phyloP scores from a whole-genome alignment of 1,284 basidiomycete genomes.

The Lentinula novae-zelandiae region DNA sequence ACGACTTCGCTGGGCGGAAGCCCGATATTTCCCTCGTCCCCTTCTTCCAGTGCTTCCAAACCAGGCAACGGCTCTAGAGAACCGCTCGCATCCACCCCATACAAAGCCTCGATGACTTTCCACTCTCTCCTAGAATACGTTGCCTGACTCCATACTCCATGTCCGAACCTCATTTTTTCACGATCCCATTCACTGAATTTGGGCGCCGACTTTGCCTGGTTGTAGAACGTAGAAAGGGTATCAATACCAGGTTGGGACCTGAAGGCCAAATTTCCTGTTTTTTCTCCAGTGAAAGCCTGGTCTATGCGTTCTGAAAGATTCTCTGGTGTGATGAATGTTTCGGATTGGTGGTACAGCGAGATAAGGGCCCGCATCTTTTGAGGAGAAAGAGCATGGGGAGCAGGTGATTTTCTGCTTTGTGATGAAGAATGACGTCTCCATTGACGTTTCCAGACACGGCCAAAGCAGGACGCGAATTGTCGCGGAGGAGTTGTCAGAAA shows the following conservation, averaged over 20 bases:
- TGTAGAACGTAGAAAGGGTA: conserved; percentile 2
- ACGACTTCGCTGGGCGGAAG: neutral
- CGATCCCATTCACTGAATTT: conserved; percentile 39
- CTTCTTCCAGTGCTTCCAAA: conserved; percentile 52
- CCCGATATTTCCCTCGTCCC: conserved; percentile 24
- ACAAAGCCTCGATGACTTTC: conserved; percentile 53
- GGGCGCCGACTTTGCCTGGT: conserved; percentile 27
- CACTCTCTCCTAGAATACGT: conserved; percentile 34
- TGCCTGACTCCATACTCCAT: conserved; percentile 30
- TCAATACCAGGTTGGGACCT: neutral
- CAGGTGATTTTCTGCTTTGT: conserved; percentile 17
- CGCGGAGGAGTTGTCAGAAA: neutral
- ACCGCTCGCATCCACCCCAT: conserved; percentile 43
- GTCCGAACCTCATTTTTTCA: conserved; percentile 15
- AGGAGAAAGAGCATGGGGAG: conserved; percentile 36
- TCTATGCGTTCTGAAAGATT: conserved; percentile 63
- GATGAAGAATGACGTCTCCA: conserved; percentile 6
- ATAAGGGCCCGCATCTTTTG: conserved; percentile 69
- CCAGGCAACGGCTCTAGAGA: conserved; percentile 42
- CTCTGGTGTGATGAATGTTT: conserved; percentile 63
- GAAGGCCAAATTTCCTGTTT: neutral
- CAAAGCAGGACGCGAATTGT: neutral
- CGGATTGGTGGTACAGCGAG: conserved; percentile 67
- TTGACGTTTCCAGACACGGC: conserved; percentile 4
- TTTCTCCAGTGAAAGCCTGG: conserved; percentile 42